Base-by-base conservation (phyloP, 2,329 filamentous ascomycete genomes). In the Plenodomus biglobosus region DNA sequence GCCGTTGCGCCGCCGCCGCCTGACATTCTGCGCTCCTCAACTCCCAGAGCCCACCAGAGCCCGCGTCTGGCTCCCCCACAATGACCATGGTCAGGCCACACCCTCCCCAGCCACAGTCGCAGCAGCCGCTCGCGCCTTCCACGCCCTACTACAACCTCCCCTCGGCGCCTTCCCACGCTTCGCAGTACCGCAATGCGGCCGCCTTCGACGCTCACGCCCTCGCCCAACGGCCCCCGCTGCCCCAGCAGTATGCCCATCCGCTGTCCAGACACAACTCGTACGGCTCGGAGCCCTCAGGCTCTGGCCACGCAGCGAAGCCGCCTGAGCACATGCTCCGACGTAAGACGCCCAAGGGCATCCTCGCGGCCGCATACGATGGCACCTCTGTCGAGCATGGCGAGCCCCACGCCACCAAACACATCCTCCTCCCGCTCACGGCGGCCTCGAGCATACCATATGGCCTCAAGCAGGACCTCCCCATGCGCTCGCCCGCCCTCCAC, bases 281-380 rank as follows among this genome's bases (percentile, higher is more conserved):
- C 50, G 61, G 61, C 27, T 60, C 62, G 19, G 63, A 67, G 37
- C 50, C 54, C 24, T 51, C 61, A 32, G 65, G 67, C 8, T 50
- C 61, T 42, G 58, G 53, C 45, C 57, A 52, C 34, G 40, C 54
- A n/a, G 44, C 56, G 16, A 71, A 73, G 43, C 65, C 69, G 10
- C 69, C 71, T 44, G 90, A 96, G 70, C 85, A 95, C 70, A 88
- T 90, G 61, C 78, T 96, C 47, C 85, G 92, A 57, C 84, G 92
- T 58, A 97, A 97, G 73, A 97, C 92, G 8, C 94, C 92, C 3
- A 92, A 86, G 65, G 94, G 92, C n/a, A 96, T 91, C 32, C 81
- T 97, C 52, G 87, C 92, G 56, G 90, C 89, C 44, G 91, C 90
- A 10, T 96, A 96, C 65, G 92, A 97, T 78, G 90, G 88, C 24